Percentiles rank a stretch among this genome's conserved stretches.
Evolutionary conservation across 192 early-diverging fungal species (phyloP).

Genomic region (Umbelopsis isabellina): DNA sequence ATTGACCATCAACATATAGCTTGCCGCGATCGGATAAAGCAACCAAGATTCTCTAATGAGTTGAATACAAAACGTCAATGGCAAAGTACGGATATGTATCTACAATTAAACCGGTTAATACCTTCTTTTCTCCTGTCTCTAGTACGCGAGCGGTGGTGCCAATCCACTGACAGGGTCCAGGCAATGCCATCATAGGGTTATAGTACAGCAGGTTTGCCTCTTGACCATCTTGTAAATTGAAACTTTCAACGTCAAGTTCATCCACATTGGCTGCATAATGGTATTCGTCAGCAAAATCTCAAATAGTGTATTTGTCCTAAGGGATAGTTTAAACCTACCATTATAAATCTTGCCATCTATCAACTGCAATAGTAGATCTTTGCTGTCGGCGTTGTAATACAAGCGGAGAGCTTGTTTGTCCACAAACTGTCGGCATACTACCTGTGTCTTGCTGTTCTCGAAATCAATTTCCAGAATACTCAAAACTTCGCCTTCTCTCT

Average conservation of each 20-base stretch:
- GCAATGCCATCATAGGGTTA: conserved; percentile 19
- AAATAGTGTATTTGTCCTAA: no score
- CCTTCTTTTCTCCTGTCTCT: no score
- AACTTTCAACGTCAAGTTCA: no score
- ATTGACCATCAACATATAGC: conserved; percentile 74
- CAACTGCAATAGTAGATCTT: conserved; percentile 47
- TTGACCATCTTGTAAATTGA: no score
- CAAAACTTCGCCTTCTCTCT: conserved; percentile 40
- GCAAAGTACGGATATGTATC: background rate
- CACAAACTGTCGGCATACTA: conserved; percentile 28
- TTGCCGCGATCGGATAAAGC: conserved; percentile 80
- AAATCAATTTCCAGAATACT: conserved; percentile 45
- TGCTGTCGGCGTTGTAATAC: conserved; percentile 30
- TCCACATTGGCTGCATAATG: no score
- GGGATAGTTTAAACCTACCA: background rate
- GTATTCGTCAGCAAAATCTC: no score
- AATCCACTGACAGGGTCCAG: conserved; percentile 63
- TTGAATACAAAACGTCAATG: background rate
- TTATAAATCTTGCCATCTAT: conserved; percentile 46
- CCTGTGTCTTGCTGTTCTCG: conserved; percentile 32
- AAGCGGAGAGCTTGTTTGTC: conserved; percentile 41
- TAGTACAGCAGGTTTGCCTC: no score
- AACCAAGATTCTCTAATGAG: conserved; percentile 55
- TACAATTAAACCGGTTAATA: no score
- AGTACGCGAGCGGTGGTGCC: conserved; percentile 16